Evolutionary conservation across 306 rosid genomes (phyloP).

Genomic region (Biancaea sappan): DNA sequence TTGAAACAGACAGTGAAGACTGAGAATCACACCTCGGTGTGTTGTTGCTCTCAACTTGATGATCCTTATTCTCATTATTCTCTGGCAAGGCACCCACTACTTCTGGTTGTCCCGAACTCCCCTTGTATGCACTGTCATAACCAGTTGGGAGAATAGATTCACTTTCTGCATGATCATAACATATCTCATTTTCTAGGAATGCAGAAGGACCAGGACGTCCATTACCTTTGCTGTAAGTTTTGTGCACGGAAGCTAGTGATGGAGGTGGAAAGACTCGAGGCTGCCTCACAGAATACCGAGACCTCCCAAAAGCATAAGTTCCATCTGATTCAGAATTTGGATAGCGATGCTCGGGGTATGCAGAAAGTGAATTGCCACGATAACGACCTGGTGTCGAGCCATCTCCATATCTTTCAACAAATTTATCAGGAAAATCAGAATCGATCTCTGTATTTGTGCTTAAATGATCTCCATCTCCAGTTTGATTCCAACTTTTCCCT

Average conservation of each 20-base stretch:
- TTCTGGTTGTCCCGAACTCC: constrained; percentile 52
- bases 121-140: constrained; percentile 42
- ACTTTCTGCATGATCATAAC: constrained; percentile 53
- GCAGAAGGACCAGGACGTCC: constrained; percentile 58
- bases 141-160: constrained; percentile 54
- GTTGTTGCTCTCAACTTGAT: constrained; percentile 44
- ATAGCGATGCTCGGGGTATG: constrained; percentile 60
- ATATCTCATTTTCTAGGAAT: constrained; percentile 63
- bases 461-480: constrained; percentile 66
- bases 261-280: constrained; percentile 99
- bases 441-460: constrained; percentile 63
- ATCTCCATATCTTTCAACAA: constrained; percentile 72
- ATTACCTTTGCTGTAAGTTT: constrained; percentile 55
- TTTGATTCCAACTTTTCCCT: constrained; percentile 76
- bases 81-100: constrained; percentile 53
- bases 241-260: constrained; percentile 60
- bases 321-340: constrained; percentile 75
- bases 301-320: constrained; percentile 71
- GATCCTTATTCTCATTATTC: constrained; percentile 52
- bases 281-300: constrained; percentile 79
- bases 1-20: constrained; percentile 94
- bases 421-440: constrained; percentile 69
- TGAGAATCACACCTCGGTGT: constrained; percentile 84
- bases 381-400: constrained; percentile 67
- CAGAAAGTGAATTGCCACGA: constrained; percentile 60